Conservation (phyloP, 225 moss, liverwort and hornwort species). For the Pseudoscleropodium purum region DNA sequence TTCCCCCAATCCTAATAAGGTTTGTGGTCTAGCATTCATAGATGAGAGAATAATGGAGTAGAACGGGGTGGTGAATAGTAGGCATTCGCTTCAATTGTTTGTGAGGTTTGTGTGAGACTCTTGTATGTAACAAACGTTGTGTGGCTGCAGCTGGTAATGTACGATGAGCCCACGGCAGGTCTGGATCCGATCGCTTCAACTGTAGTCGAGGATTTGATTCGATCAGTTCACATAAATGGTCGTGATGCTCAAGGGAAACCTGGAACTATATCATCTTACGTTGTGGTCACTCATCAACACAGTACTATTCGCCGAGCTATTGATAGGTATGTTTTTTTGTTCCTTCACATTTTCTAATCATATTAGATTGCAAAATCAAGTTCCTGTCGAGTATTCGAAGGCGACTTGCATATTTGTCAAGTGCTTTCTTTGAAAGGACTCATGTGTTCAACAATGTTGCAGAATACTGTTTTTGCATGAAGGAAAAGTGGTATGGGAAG, state of each 20-base stretch:
- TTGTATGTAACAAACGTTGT: neutral
- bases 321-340: constrained; percentile 51
- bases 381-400: neutral
- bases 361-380: neutral
- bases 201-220: constrained; percentile 94
- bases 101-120: neutral
- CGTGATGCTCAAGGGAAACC: constrained; percentile 84
- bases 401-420: neutral
- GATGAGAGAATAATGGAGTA: neutral
- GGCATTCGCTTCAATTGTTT: neutral
- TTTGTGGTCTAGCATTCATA: neutral
- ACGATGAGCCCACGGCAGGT: constrained; percentile 99
- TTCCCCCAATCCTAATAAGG: neutral
- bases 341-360: neutral
- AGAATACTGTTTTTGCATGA: constrained; percentile 90
- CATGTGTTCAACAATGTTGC: neutral
- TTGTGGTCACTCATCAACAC: constrained; percentile 97
- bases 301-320: constrained; percentile 93
- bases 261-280: constrained; percentile 87
- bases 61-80: neutral
- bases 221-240: constrained; percentile 90
- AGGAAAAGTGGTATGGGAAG: constrained; percentile 91
- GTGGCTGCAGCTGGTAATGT: constrained; percentile 82
- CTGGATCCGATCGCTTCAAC: constrained; percentile 96
- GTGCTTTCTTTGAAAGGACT: neutral